A percentile compares a stretch with the other conserved stretches of the same genome.
Evolutionary conservation across 306 rosid species (phyloP).

Genomic region (Alnus rubra): DNA sequence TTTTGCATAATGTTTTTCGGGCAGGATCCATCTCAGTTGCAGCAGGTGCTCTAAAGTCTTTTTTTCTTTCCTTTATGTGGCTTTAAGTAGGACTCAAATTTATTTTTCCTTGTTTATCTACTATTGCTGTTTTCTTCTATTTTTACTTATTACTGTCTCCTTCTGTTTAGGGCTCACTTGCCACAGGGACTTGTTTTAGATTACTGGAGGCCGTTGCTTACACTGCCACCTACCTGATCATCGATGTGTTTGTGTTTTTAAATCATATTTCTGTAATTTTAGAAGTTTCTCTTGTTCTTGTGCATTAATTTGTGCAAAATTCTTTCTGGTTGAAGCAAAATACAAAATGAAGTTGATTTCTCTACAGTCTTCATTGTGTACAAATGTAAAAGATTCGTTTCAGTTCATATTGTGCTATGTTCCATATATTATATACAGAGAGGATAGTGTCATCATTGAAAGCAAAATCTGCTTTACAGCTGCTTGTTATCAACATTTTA

Average conservation of each 20-base stretch:
- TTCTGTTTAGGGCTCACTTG: constrained; percentile 24
- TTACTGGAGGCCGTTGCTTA: constrained; percentile 27
- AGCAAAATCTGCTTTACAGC: not conserved
- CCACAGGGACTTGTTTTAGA: constrained; percentile 6
- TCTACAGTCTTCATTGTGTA: not conserved
- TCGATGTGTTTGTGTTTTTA: constrained; percentile 3
- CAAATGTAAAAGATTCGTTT: not conserved
- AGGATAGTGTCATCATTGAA: not conserved
- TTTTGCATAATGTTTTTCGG: constrained; percentile 20
- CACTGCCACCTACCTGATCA: constrained; percentile 10
- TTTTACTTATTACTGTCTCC: not conserved
- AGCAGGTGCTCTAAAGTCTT: constrained; percentile 18
- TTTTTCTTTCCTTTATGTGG: not conserved
- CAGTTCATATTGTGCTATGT: not conserved
- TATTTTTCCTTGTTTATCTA: not conserved
- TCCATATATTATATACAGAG: not conserved
- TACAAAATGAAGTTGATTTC: not conserved
- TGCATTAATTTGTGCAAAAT: not conserved
- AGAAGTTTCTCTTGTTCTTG: not conserved
- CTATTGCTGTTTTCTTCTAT: constrained; percentile 1
- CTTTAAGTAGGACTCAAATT: not conserved
- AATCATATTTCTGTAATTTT: constrained; percentile 18
- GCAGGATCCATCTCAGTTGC: constrained; percentile 24
- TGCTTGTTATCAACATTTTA: not conserved
- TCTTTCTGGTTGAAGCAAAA: constrained; percentile 5